Evolutionary conservation across 2,329 filamentous ascomycete species (phyloP).

Genomic region (Tolypocladium paradoxum): DNA sequence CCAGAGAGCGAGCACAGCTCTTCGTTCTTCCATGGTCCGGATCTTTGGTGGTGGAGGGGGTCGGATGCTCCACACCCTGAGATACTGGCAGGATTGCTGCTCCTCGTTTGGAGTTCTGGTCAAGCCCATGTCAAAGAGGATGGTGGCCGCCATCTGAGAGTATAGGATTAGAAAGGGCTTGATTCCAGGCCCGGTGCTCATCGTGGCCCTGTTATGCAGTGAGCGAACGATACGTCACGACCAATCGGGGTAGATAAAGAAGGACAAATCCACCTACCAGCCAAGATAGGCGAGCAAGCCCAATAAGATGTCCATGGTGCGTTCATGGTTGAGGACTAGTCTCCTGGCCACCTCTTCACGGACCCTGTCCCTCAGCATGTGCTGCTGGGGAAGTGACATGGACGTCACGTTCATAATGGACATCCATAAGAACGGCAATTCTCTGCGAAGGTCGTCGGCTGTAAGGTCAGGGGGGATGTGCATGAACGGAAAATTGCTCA

Average conservation of each 20-base stretch:
- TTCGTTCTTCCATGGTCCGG: constrained; percentile 37
- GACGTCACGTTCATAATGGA: constrained; percentile 36
- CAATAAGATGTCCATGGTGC: constrained; percentile 39
- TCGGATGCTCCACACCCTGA: constrained; percentile 22
- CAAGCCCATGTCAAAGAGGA: constrained; percentile 36
- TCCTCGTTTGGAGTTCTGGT: constrained; percentile 26
- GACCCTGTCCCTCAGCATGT: constrained; percentile 26
- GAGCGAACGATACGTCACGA: neutral
- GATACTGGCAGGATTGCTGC: constrained; percentile 22
- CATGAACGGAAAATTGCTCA: constrained; percentile 34
- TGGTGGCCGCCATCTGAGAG: constrained; percentile 28
- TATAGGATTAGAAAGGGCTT: constrained; percentile 35
- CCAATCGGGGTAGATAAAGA: neutral
- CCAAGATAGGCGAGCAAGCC: constrained; percentile 28
- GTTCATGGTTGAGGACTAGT: constrained; percentile 36
- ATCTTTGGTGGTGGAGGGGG: constrained; percentile 14
- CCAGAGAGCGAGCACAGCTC: constrained; percentile 38
- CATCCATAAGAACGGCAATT: constrained; percentile 38
- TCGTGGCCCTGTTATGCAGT: constrained; percentile 21
- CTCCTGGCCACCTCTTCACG: constrained; percentile 33
- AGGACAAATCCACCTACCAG: neutral
- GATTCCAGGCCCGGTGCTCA: constrained; percentile 21
- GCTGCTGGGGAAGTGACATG: constrained; percentile 29
- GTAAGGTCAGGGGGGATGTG: constrained; percentile 25
- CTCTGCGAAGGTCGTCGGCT: constrained; percentile 24